Base-by-base conservation (phyloP, 306 rosid species). In the Vigna hirtella region DNA sequence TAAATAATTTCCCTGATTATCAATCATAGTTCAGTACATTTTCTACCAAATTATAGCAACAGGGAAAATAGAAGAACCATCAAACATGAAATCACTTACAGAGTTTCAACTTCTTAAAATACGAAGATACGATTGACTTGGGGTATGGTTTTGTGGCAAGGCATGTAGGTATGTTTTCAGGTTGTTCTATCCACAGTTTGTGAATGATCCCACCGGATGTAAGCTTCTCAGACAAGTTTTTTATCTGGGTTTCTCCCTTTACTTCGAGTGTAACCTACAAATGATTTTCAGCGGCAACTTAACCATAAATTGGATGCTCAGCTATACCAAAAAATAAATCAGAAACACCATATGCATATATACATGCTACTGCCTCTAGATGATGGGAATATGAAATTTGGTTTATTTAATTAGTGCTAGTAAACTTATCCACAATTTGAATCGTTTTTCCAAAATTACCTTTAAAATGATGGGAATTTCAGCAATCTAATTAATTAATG, bases 91-190 rank as follows among this genome's bases (percentile, higher is more conserved):
- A 81, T 93, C 84, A 90, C 89, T 90, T 91, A 50, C 96, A 93
- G 77, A 91, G 97, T 84, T 91, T 93, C 83, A 91, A 82, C 90
- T 89, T 93, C 83, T 86, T 87, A 40, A 93, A 91, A 76, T 83
- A 87, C 1, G 93, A 43, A 2, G 93, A 89, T 70, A 89, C 81
- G 13, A 72, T 7, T 26, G 97, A 88, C 59, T 89, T 93, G 57
- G 93, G 97, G 81, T 91, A 91, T 3, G 96, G 98, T 70, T 90
- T 90, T 18, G 97, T 91, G 5, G 98, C 98, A 28, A 91, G 96
- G 67, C 96, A 93, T 0, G 97, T 90, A 55, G 94, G 94, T 55
- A 84, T 80, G 77, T 88, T 91, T 75, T 90, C 98, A 28, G 98
- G 97, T 48, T 93, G 96, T 49, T 93, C 98, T 15, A 88, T 82